phyloP scores from a whole-genome alignment of 106 monocot genomes.

The Ottelia alismoides region DNA sequence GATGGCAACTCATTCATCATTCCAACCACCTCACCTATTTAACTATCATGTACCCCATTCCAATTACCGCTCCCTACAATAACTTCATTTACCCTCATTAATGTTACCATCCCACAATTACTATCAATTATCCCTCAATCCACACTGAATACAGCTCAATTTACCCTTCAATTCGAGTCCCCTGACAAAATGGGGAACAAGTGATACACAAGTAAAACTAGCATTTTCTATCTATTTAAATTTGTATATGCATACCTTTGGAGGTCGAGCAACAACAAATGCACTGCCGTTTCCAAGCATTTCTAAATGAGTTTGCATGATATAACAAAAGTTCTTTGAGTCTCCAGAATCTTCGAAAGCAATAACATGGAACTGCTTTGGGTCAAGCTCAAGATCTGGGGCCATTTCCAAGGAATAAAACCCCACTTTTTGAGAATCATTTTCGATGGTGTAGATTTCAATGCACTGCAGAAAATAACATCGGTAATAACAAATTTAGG shows the following conservation, averaged over 20 bases:
- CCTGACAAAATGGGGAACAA: neutral
- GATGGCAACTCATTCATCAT: no score
- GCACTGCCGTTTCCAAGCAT: slow-evolving; percentile 63
- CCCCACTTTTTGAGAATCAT: slow-evolving; percentile 43
- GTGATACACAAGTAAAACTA: neutral
- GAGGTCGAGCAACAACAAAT: slow-evolving; percentile 74
- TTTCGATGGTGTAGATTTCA: slow-evolving; percentile 67
- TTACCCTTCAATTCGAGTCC: no score
- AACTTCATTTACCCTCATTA: no score
- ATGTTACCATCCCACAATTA: no score
- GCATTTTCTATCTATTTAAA: neutral
- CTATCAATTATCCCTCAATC: no score
- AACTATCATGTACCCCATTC: no score
- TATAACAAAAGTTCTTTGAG: slow-evolving; percentile 71
- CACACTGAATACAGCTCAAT: no score
- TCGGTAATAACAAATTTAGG: neutral
- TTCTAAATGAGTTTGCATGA: slow-evolving; percentile 70
- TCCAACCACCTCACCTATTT: no score
- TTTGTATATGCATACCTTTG: slow-evolving; percentile 41
- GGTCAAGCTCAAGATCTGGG: slow-evolving; percentile 66
- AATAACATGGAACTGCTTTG: slow-evolving; percentile 82
- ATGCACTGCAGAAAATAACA: slow-evolving; percentile 38
- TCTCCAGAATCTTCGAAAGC: slow-evolving; percentile 79
- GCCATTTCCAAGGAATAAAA: slow-evolving; percentile 93
- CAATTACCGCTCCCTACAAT: no score